Evolutionary conservation across 768 basidiomycete genomes (phyloP).

Genomic region (Boletus reticulatus): DNA sequence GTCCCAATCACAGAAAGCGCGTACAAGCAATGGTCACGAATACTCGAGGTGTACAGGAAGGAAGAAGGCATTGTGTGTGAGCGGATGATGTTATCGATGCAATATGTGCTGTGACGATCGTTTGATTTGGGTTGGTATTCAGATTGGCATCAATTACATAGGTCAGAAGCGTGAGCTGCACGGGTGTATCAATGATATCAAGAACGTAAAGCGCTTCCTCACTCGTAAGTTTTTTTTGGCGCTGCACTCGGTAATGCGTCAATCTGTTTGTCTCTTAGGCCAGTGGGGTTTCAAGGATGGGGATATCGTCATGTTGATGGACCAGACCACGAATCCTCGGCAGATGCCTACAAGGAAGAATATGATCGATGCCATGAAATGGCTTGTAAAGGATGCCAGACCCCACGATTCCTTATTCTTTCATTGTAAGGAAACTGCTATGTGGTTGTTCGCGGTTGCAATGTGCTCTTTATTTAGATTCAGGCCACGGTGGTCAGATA

Average conservation of each 20-base stretch:
- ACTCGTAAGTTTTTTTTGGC: slow-evolving; percentile 42
- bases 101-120: background rate
- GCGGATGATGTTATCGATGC: slow-evolving; percentile 3
- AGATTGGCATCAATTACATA: slow-evolving; percentile 81
- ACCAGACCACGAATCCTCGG: slow-evolving; percentile 41
- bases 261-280: slow-evolving; percentile 22
- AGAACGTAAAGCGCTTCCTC: slow-evolving; percentile 66
- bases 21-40: slow-evolving; percentile 24
- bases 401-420: slow-evolving; percentile 76
- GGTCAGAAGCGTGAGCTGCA: slow-evolving; percentile 61
- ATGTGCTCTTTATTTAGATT: slow-evolving; percentile 47
- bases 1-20: slow-evolving; percentile 2
- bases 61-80: slow-evolving; percentile 49
- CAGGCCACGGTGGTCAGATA: slow-evolving; percentile 94
- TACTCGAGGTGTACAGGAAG: slow-evolving; percentile 51
- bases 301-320: slow-evolving; percentile 57
- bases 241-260: background rate
- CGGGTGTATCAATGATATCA: slow-evolving; percentile 83
- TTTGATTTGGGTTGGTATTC: background rate
- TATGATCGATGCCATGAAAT: slow-evolving; percentile 57
- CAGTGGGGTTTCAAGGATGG: slow-evolving; percentile 48
- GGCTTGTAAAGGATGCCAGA: slow-evolving; percentile 68
- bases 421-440: slow-evolving; percentile 45
- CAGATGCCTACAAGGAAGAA: slow-evolving; percentile 51
- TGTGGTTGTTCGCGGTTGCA: background rate